Evolutionary conservation across 1,284 basidiomycete species (phyloP).

Genomic region (Inonotus obliquus): DNA sequence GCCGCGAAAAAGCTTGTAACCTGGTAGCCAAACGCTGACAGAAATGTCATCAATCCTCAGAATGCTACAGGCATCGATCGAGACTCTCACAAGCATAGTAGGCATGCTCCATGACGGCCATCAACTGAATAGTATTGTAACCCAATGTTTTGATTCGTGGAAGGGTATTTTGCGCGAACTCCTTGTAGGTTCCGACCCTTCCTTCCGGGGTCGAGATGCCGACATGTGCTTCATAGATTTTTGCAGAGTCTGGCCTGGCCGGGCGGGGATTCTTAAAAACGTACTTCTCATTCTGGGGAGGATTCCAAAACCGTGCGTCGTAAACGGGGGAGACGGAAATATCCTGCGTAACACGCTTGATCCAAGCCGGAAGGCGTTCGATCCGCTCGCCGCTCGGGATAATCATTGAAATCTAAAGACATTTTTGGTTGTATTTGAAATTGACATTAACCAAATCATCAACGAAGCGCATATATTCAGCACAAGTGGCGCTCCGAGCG

Average conservation of each 20-base stretch:
- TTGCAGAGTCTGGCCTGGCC: constrained; percentile 62
- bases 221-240: constrained; percentile 97
- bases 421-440: neutral
- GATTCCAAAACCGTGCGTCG: constrained; percentile 99
- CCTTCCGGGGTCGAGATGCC: constrained; percentile 91
- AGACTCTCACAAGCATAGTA: constrained; percentile 87
- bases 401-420: constrained; percentile 82
- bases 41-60: constrained; percentile 15
- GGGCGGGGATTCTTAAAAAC: constrained; percentile 79
- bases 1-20: constrained; percentile 98
- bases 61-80: constrained; percentile 9
- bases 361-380: constrained; percentile 93
- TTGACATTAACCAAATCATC: neutral
- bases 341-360: constrained; percentile 93
- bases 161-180: constrained; percentile 84
- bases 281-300: constrained; percentile 68
- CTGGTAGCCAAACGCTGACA: constrained; percentile 91
- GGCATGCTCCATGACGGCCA: constrained; percentile 97
- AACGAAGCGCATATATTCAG: neutral
- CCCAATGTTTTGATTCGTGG: constrained; percentile 88
- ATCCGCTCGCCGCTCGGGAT: constrained; percentile 73
- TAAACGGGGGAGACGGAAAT: constrained; percentile 86
- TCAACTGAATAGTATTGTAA: constrained; percentile 96
- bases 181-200: constrained; percentile 91
- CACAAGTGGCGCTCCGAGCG: neutral